phyloP scores from a whole-genome alignment of 352 stramenopile genomes.

The Globisporangium paroecandrum region DNA sequence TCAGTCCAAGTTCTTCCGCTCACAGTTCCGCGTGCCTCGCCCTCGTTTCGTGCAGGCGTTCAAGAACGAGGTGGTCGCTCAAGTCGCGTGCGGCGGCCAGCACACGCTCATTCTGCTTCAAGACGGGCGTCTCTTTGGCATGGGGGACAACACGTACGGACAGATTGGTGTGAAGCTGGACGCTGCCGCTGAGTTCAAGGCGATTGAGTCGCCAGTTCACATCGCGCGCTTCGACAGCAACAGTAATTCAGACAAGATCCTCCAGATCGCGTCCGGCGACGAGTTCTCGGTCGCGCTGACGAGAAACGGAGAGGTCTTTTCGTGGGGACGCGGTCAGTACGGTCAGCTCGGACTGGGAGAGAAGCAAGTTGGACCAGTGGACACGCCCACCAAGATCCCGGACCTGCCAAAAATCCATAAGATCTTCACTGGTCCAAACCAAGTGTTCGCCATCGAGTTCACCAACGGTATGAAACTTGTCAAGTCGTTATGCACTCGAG shows the following conservation, averaged over 20 bases:
- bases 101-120: conserved; percentile 68
- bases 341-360: conserved; percentile 64
- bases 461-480: conserved; percentile 45
- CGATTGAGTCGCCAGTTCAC: conserved; percentile 36
- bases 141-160: conserved; percentile 74
- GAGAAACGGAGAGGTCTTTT: conserved; percentile 47
- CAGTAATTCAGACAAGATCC: conserved; percentile 24
- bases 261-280: conserved; percentile 55
- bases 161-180: conserved; percentile 45
- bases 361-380: conserved; percentile 26
- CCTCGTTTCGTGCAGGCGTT: conserved; percentile 69
- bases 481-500: neutral
- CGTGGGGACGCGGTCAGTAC: conserved; percentile 70
- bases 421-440: conserved; percentile 61
- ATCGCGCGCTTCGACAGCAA: conserved; percentile 12
- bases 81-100: conserved; percentile 63
- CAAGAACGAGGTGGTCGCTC: conserved; percentile 43
- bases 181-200: conserved; percentile 30
- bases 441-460: conserved; percentile 76
- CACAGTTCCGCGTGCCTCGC: conserved; percentile 66
- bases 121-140: conserved; percentile 57
- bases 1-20: conserved; percentile 80
- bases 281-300: conserved; percentile 67
- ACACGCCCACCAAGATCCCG: conserved; percentile 50
- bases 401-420: conserved; percentile 59